phyloP scores from a whole-genome alignment of 768 basidiomycete species.

The Hemileccinum rubropunctum region DNA sequence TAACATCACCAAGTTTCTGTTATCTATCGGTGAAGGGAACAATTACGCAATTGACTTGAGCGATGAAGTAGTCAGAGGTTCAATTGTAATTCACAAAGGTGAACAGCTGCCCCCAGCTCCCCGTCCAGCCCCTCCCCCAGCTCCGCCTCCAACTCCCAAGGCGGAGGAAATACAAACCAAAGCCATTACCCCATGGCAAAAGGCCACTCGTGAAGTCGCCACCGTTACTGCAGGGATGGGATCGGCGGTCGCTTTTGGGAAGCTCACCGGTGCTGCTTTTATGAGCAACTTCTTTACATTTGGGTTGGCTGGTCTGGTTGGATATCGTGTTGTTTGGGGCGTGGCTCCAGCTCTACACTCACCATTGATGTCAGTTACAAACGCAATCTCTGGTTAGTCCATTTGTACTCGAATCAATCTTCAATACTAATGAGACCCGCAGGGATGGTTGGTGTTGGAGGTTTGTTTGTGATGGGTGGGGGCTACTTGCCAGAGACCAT shows the following conservation, averaged over 20 bases:
- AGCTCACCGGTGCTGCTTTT: conserved; percentile 75
- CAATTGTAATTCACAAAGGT: conserved; percentile 71
- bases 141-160: conserved; percentile 50
- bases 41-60: conserved; percentile 66
- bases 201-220: conserved; percentile 71
- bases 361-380: conserved; percentile 88
- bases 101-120: conserved; percentile 64
- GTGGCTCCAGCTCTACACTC: conserved; percentile 87
- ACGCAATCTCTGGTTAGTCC: conserved; percentile 74
- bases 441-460: conserved; percentile 80
- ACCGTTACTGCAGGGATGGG: conserved; percentile 77
- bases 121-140: conserved; percentile 63
- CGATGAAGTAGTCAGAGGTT: conserved; percentile 84
- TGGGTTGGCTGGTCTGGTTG: conserved; percentile 81
- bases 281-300: conserved; percentile 91
- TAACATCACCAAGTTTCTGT: conserved; percentile 85
- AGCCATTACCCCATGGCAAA: conserved; percentile 85
- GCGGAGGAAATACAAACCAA: conserved; percentile 41
- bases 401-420: conserved; percentile 7
- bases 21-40: conserved; percentile 68
- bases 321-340: conserved; percentile 88
- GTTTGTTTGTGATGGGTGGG: conserved; percentile 89
- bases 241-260: conserved; percentile 67
- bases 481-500: conserved; percentile 79
- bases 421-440: not conserved